A percentile compares a stretch with the other conserved stretches of the same genome.
These are phyloP conservation scores for Geotrichum klebahnii DNA, from an alignment of 1,139 yeast genomes.

Conservation along the genomic window DNA sequence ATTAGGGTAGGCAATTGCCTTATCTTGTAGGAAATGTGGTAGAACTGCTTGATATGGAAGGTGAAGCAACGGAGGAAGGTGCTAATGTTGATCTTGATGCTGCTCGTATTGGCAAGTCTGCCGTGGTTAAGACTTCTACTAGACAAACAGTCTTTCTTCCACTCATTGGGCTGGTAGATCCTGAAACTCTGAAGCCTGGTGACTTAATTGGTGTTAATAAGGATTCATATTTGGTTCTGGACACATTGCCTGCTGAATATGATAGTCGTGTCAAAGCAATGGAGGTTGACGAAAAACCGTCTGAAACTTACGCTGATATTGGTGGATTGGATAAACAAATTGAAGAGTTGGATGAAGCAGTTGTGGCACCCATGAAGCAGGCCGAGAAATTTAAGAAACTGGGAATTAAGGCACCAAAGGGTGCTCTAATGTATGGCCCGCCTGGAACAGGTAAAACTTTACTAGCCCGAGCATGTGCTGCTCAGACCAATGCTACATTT, in stretches of 20 bases:
- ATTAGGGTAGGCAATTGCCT: constrained; percentile 59
- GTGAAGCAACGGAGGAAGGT: constrained; percentile 85
- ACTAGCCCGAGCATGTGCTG: constrained; percentile 96
- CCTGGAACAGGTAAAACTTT: constrained; percentile 99
- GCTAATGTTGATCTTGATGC: constrained; percentile 94
- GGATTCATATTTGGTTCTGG: constrained; percentile 89
- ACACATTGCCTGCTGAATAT: constrained; percentile 93
- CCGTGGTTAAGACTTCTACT: constrained; percentile 94
- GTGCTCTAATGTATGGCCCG: constrained; percentile 95
- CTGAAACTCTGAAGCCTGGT: constrained; percentile 82
- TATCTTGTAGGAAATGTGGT: constrained; percentile 97
- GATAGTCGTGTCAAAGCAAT: constrained; percentile 98
- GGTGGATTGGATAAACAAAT: constrained; percentile 96
- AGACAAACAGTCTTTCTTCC: constrained; percentile 97
- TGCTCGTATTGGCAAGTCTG: constrained; percentile 90
- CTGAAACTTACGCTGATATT: constrained; percentile 93
- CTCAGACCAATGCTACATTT: constrained; percentile 94
- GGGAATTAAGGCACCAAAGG: constrained; percentile 99
- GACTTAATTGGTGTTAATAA: constrained; percentile 97
- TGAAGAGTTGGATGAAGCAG: constrained; percentile 97
- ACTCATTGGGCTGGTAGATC: constrained; percentile 90
- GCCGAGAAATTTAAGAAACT: constrained; percentile 97
- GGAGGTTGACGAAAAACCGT: constrained; percentile 96
- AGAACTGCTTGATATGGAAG: constrained; percentile 85
- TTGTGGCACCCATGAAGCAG: constrained; percentile 93